Conservation (phyloP, 495 filamentous ascomycete species). For the Haplographium delicatum region DNA sequence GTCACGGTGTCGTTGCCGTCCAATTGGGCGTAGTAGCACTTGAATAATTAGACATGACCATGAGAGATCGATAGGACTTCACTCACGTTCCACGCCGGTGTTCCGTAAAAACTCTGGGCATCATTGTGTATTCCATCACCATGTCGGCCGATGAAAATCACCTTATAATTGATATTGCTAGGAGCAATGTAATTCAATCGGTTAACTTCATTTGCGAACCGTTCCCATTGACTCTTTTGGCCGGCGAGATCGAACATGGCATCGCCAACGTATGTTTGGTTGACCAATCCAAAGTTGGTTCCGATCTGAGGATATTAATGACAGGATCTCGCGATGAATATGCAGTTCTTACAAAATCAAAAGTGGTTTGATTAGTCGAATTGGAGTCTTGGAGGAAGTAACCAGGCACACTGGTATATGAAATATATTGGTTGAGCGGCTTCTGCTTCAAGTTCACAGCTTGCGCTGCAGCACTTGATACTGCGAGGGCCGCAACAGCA, state of each 20-base stretch:
- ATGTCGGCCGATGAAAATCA: slow-evolving; percentile 63
- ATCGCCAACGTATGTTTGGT: slow-evolving; percentile 50
- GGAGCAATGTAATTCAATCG: slow-evolving; percentile 45
- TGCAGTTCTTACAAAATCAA: not conserved
- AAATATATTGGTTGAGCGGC: not conserved
- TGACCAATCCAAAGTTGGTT: slow-evolving; percentile 61
- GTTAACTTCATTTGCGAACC: slow-evolving; percentile 52
- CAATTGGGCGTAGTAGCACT: slow-evolving; percentile 64
- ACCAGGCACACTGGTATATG: not conserved
- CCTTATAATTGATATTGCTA: slow-evolving; percentile 53
- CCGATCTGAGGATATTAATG: too few relatives aligned
- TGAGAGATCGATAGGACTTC: not conserved
- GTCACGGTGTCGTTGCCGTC: slow-evolving; percentile 58
- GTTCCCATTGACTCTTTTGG: slow-evolving; percentile 55
- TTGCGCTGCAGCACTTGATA: not conserved
- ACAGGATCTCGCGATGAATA: too few relatives aligned
- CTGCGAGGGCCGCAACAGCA: too few relatives aligned
- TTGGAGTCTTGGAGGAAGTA: not conserved
- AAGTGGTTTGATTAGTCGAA: not conserved
- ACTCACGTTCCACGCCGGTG: slow-evolving; percentile 59
- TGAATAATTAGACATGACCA: not conserved
- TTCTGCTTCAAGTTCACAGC: not conserved
- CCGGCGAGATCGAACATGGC: slow-evolving; percentile 21
- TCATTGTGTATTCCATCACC: slow-evolving; percentile 65
- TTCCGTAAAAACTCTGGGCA: slow-evolving; percentile 59